Conservation (phyloP, 805 yeast species). For the Saturnispora saitoi region DNA sequence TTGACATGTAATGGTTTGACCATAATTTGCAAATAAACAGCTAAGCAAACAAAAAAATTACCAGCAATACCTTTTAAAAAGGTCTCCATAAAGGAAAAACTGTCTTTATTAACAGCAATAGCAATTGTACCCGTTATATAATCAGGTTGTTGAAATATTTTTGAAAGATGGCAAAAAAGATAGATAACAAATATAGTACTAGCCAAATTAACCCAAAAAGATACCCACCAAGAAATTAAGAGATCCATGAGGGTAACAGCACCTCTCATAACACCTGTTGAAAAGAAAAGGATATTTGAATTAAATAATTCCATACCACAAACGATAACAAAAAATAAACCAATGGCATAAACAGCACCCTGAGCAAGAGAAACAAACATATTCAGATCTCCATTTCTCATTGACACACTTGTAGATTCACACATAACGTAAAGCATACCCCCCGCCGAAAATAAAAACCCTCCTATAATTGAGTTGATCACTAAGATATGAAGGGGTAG, state of each 20-base stretch:
- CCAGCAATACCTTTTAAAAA: constrained; percentile 68
- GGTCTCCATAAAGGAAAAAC: constrained; percentile 48
- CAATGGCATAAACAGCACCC: constrained; percentile 60
- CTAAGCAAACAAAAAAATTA: constrained; percentile 68
- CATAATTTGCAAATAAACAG: constrained; percentile 68
- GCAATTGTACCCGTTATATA: constrained; percentile 41
- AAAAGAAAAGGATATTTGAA: constrained; percentile 63
- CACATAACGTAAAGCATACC: constrained; percentile 59
- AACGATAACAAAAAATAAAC: constrained; percentile 63
- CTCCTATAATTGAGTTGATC: constrained; percentile 62
- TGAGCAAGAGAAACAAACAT: constrained; percentile 49
- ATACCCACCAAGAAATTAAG: constrained; percentile 53
- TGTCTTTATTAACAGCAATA: constrained; percentile 36
- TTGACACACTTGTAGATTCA: constrained; percentile 42
- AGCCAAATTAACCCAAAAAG: constrained; percentile 60
- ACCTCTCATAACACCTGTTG: constrained; percentile 59
- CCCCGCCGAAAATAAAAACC: constrained; percentile 58
- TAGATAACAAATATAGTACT: constrained; percentile 60
- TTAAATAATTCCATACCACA: constrained; percentile 73
- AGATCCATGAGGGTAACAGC: constrained; percentile 62
- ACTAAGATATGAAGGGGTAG: constrained; percentile 50
- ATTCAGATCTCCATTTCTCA: constrained; percentile 33
- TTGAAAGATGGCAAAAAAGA: constrained; percentile 50
- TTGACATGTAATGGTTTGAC: constrained; percentile 76
- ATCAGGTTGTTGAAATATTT: constrained; percentile 33